Conservation (phyloP, 805 yeast genomes). For the Yamadazyma phyllophila region DNA sequence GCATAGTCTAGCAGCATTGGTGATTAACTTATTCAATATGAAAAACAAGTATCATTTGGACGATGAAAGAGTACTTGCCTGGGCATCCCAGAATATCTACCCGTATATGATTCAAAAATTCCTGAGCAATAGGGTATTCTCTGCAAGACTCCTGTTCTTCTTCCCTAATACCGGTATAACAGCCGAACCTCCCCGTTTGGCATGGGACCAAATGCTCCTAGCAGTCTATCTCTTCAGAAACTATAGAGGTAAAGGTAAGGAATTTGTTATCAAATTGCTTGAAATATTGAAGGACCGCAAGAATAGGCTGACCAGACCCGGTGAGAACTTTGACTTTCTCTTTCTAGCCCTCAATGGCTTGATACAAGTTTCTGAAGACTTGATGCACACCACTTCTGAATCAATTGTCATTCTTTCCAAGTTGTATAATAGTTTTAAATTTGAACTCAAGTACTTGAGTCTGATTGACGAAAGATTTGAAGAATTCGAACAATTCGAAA, state of each 20-base stretch:
- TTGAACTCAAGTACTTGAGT: conserved; percentile 8
- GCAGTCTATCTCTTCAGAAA: conserved; percentile 1
- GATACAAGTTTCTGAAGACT: background rate
- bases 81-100: background rate
- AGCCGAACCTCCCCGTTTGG: background rate
- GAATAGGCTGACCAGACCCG: conserved; percentile 2
- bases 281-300: conserved; percentile 3
- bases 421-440: background rate
- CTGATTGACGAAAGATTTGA: background rate
- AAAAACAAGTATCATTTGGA: conserved; percentile 8
- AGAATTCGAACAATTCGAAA: conserved; percentile 5
- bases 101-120: too few relatives aligned
- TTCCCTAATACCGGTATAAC: background rate
- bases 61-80: conserved; percentile 4
- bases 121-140: background rate
- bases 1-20: background rate
- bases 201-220: conserved; percentile 11
- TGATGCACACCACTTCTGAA: conserved; percentile 6
- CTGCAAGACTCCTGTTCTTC: background rate
- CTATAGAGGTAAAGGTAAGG: conserved; percentile 2
- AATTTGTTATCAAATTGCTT: conserved; percentile 7
- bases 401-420: conserved; percentile 6
- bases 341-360: background rate
- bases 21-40: conserved; percentile 7
- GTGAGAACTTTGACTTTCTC: conserved; percentile 6